Evolutionary conservation across 768 basidiomycete genomes (phyloP).

Genomic region (Leccinellum luteum): DNA sequence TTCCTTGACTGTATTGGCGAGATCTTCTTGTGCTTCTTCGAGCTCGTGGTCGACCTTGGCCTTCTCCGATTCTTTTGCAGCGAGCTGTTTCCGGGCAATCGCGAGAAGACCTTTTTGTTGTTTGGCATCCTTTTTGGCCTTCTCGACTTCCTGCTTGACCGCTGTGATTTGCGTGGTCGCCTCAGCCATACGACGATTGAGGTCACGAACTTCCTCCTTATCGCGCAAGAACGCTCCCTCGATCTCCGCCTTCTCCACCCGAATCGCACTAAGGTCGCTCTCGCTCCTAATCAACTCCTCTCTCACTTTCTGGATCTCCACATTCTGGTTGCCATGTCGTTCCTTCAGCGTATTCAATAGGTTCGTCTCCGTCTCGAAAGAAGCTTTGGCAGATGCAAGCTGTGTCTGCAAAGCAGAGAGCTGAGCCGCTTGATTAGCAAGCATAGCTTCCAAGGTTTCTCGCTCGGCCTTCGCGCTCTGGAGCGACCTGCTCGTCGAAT

Average conservation of each 20-base stretch:
- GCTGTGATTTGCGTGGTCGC: constrained; percentile 68
- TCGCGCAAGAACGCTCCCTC: constrained; percentile 85
- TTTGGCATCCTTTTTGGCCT: constrained; percentile 88
- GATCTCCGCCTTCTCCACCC: constrained; percentile 88
- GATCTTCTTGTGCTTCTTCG: constrained; percentile 59
- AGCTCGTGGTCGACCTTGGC: constrained; percentile 70
- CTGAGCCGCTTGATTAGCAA: constrained; percentile 68
- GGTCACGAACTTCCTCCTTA: constrained; percentile 88
- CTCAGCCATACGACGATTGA: constrained; percentile 84
- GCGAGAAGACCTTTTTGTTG: constrained; percentile 95
- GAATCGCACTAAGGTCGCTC: constrained; percentile 85
- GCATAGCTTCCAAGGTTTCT: constrained; percentile 55
- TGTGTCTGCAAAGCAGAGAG: constrained; percentile 81
- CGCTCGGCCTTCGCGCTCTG: constrained; percentile 67
- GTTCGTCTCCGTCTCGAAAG: constrained; percentile 82
- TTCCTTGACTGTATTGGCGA: constrained; percentile 51
- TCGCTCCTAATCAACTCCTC: constrained; percentile 86
- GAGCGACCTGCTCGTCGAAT: constrained; percentile 73
- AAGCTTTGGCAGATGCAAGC: constrained; percentile 76
- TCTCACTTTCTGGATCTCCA: constrained; percentile 67
- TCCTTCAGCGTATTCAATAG: constrained; percentile 66
- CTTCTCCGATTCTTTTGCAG: constrained; percentile 75
- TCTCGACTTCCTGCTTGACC: constrained; percentile 77
- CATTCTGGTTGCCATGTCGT: constrained; percentile 61
- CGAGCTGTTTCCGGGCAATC: constrained; percentile 92